Evolutionary conservation across 2,329 filamentous ascomycete genomes (phyloP), one percentile per base, ranked within the genome.

Genomic region (Dactylellina sp.): DNA sequence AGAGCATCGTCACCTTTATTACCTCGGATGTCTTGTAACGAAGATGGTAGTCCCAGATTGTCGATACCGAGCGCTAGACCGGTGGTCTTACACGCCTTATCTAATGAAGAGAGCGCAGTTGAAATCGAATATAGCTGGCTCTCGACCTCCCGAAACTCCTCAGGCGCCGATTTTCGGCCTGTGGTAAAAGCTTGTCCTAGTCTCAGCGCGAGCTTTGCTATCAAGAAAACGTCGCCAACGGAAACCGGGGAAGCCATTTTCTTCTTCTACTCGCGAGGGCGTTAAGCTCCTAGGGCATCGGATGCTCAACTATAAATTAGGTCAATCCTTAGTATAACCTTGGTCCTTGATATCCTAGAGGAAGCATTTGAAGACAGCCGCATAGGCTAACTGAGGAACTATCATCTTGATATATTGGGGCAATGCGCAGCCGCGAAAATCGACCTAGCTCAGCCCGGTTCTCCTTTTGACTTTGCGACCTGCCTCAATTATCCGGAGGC

Each of bases 51-150:
- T 7, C 40, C 25, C n/a, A 40, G 37, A 24, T 11, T 49, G 16
- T 49, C 25, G 25, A 49, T 18, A 12, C 42, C 42, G 7, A 60
- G 42, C 9, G 12, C 37, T 22, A 42, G 22, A 28, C 42, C 18
- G 25, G 16, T 22, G 7, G 7, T 28, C 22, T 20, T 47, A 40
- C 37, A 53, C 6, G 49, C 47, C n/a, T 56, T 22, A 3, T 16
- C 63, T 20, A 78, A 63, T 2, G 77, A 76, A 1, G 75, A 57
- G 12, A 80, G 71, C 1, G 77, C 77, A 1, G 78, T 70, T 24
- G 75, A 79, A 39, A 80, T 75, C 3, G 78, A 77, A 44, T 78
- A 78, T 1, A 80, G 66, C 47, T 80, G 78, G 66, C 77, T 79
- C 40, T 80, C 79, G 18, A 80, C 71, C 50, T 79, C 78, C 14